Evolutionary conservation across 129 eudicot species (phyloP), one percentile per base, ranked within the genome.

Genomic region (Erigeron canadensis): DNA sequence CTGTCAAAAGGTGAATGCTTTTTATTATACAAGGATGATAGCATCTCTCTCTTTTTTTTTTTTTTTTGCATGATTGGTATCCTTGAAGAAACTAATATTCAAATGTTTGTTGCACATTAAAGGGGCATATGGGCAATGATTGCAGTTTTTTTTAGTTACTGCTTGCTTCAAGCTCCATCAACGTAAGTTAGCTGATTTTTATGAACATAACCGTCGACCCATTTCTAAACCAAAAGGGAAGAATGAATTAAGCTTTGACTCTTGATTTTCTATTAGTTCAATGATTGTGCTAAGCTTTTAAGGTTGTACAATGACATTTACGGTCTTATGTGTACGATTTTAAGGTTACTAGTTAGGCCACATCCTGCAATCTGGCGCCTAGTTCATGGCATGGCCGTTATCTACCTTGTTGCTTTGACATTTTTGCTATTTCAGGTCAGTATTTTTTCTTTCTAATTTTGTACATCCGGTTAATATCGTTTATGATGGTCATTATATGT

Each of bases 81-180:
- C 41, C 68, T 58, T n/a, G 22, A 63, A 47, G 28, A 16, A 60
- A 73, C 59, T 65, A 15, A 72, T 44, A 21, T 66, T 51, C 6
- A 5, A n/a, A 15, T 69, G 65, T 51, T 70, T 53, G 5, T 69
- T 76, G 70, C 41, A 17, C 77, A 77, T 69, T 72, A 18, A 79
- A 95, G 99, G 94, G 99, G 99, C 39, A 77, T 90, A 59, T 95
- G 99, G 93, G 97, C 99, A 70, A 95, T 90, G 97, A 83, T 95
- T 66, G 96, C 96, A 4, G 97, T 95, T 71, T 88, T 84, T 78
- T 95, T 95, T 69, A 69, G 95, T 63, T 95, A 95, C 76, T 84
- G 96, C 72, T 83, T 95, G 91, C 86, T 95, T 72, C 97, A 95
- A 83, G 99, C 99, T 73, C 99, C 99, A 74, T 90, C 97, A 4